phyloP scores from a whole-genome alignment of 257 asterid genomes.

The Solanum virginianum region DNA sequence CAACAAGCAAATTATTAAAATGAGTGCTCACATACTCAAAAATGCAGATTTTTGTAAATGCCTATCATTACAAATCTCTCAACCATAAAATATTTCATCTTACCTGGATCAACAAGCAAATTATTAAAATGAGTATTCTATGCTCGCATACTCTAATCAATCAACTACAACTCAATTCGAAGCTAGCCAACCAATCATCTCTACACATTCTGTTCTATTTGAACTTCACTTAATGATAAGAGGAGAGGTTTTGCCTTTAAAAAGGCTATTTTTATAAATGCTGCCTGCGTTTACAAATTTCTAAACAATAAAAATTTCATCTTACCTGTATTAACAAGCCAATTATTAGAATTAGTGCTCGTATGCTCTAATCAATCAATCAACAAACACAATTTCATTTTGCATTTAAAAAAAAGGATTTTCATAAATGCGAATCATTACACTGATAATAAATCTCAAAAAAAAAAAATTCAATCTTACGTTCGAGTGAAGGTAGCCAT shows the following conservation, averaged over 20 bases:
- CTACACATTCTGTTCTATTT: background rate
- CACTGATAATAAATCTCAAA: background rate
- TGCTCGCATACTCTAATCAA: background rate
- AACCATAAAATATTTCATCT: background rate
- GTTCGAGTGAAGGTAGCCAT: slow-evolving; percentile 97
- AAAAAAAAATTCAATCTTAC: slow-evolving; percentile 17
- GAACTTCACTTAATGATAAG: background rate
- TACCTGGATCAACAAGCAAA: background rate
- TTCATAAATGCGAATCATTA: background rate
- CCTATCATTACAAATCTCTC: too few relatives aligned
- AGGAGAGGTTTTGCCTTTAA: too few relatives aligned
- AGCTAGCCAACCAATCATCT: background rate
- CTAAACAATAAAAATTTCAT: too few relatives aligned
- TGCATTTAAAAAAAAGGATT: background rate
- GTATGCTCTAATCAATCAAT: background rate
- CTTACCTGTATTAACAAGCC: background rate
- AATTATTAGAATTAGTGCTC: background rate
- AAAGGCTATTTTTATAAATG: too few relatives aligned
- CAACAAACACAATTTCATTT: background rate
- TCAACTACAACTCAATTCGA: background rate
- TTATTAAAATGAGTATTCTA: background rate
- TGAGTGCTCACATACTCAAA: background rate
- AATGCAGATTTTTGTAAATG: too few relatives aligned
- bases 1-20: too few relatives aligned
- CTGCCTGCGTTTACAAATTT: too few relatives aligned